Evolutionary conservation across 805 yeast genomes (phyloP), one percentile per base, ranked within the genome.

Genomic region (Metschnikowia drakensbergensis): DNA sequence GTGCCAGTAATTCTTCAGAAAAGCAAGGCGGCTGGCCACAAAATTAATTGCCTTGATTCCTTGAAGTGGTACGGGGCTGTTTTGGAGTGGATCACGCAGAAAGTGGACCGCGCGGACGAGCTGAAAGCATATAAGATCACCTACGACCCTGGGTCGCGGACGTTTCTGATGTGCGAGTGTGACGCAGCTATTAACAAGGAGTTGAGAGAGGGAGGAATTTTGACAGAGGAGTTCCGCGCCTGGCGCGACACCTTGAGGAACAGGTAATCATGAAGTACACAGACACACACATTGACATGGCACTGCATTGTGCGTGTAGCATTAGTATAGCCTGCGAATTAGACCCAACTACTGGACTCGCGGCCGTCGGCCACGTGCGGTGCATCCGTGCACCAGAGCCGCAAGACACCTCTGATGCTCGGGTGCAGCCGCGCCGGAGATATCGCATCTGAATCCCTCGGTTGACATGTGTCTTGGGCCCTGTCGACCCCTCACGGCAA

Each of bases 41-140:
- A 73, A 45, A 81, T 88, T 65, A 82, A 81, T 59, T 92, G 96
- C 55, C 79, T 83, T 65, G 88, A 83, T 47, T 83, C 92, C 6
- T 72, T 92, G 44, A 87, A 84, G 58, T 94, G 95, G 82, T 87
- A 88, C 65, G 92, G 92, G 3, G 90, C 94, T 0, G 77, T 85
- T 17, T 71, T 88, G 46, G 88, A 87, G 49, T 90, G 96, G 96
- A 62, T 92, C 31, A 71, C 71, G 37, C 75, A 74, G 23, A 60
- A 55, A 41, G 53, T 73, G 17, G 84, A 88, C 9, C 69, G 72
- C 28, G 79, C 79, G 37, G 68, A 62, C 43, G 81, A 82, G 50
- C 64, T 68, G 23, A 76, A 69, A 41, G 77, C 80, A 1, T 81
- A 77, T 72, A 70, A 76, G 48, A 66, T 83, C 51, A 72, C 76